A percentile compares a stretch with the other conserved stretches of the same genome.
These are phyloP conservation scores for Chaetomium globosum DNA, from an alignment of 2,329 filamentous ascomycete genomes.

Conservation along the genomic window DNA sequence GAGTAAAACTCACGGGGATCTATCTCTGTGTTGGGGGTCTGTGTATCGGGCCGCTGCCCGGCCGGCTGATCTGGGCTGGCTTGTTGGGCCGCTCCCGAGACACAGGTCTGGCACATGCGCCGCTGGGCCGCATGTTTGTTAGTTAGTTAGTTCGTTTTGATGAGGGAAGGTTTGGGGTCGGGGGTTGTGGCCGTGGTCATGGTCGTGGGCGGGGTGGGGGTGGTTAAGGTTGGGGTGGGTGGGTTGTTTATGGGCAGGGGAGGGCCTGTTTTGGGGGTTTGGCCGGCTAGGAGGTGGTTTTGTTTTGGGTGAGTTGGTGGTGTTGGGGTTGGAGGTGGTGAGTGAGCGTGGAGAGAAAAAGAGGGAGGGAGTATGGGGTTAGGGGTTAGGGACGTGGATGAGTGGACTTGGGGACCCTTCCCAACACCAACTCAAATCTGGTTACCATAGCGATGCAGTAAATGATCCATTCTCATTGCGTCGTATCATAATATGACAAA, in stretches of 20 bases:
- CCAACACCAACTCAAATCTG: not conserved
- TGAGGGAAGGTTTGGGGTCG: not conserved
- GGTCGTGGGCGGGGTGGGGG: too few species aligned
- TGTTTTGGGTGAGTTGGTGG: not conserved
- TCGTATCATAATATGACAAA: constrained; percentile 20
- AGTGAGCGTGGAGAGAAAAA: not conserved
- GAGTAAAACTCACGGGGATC: too few species aligned
- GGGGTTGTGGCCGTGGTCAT: not conserved
- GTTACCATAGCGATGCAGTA: not conserved
- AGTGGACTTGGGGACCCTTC: too few species aligned
- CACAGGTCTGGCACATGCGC: constrained; percentile 11
- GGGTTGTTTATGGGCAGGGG: not conserved
- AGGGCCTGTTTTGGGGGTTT: not conserved
- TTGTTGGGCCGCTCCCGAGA: constrained; percentile 15
- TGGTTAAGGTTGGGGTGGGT: not conserved
- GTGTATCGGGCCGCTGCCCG: not conserved
- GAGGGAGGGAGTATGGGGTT: not conserved
- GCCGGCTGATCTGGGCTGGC: not conserved
- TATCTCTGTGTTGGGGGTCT: not conserved
- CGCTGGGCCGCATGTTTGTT: not conserved
- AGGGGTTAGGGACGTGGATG: not conserved
- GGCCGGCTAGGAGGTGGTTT: too few species aligned
- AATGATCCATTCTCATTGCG: constrained; percentile 7
- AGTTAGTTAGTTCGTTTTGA: too few species aligned
- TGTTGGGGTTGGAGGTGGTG: not conserved